Conservation (phyloP, 306 rosid genomes). For the Prinsepia uniflora region DNA sequence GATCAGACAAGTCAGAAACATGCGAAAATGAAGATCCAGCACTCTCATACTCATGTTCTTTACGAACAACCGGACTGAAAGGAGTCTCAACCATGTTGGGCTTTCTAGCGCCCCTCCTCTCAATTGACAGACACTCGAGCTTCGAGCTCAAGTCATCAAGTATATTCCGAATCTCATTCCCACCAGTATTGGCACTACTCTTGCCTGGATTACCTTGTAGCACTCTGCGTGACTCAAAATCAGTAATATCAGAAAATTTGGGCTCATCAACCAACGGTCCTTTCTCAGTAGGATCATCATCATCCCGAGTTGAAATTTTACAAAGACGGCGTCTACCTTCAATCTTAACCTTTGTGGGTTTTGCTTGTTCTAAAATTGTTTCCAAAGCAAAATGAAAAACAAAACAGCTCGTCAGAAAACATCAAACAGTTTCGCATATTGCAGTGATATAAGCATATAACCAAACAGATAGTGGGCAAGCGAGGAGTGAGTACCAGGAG, state of each 20-base stretch:
- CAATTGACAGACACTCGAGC: slow-evolving; percentile 67
- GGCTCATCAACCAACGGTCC: slow-evolving; percentile 33
- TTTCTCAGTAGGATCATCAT: slow-evolving; percentile 14
- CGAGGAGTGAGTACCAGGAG: slow-evolving; percentile 31
- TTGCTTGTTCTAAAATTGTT: slow-evolving; percentile 35
- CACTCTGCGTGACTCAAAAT: slow-evolving; percentile 51
- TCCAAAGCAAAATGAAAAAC: not conserved
- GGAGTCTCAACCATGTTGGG: slow-evolving; percentile 19
- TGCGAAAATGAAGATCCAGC: slow-evolving; percentile 56
- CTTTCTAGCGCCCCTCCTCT: slow-evolving; percentile 34
- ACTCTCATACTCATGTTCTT: slow-evolving; percentile 38
- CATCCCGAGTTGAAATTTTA: slow-evolving; percentile 42
- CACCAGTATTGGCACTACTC: slow-evolving; percentile 34
- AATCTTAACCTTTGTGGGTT: slow-evolving; percentile 54
- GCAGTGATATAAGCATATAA: not conserved
- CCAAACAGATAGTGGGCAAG: not conserved
- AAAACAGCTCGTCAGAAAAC: not conserved
- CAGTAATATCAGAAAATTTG: slow-evolving; percentile 32
- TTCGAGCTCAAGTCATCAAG: slow-evolving; percentile 60
- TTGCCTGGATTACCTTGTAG: slow-evolving; percentile 13
- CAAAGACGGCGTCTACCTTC: slow-evolving; percentile 81
- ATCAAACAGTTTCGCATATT: not conserved
- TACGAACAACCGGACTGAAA: slow-evolving; percentile 11
- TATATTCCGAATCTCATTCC: slow-evolving; percentile 73
- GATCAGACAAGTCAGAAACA: slow-evolving; percentile 28